These are phyloP conservation scores for Rheum nobile DNA, from an alignment of 148 eudicot species.

Conservation along the genomic window DNA sequence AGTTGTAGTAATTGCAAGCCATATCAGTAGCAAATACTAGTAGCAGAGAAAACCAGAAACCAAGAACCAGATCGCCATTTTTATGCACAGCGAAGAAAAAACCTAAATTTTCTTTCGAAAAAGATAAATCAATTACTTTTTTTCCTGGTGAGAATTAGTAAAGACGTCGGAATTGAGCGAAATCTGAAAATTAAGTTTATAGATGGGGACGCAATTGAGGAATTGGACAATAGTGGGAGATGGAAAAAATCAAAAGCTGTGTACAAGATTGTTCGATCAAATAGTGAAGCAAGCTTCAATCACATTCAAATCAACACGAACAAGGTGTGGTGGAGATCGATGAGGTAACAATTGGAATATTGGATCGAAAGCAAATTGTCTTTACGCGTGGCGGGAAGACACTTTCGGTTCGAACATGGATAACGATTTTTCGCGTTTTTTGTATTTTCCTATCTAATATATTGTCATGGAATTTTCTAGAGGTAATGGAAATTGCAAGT, in stretches of 20 bases:
- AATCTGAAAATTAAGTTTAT: not conserved
- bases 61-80: not conserved
- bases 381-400: not conserved
- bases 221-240: not conserved
- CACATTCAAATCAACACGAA: not conserved
- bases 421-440: not conserved
- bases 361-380: not conserved
- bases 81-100: not conserved
- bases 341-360: too few species aligned
- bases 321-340: not conserved
- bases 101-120: not conserved
- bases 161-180: not conserved
- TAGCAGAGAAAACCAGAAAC: not conserved
- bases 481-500: not conserved
- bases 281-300: not conserved
- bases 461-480: not conserved
- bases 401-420: not conserved
- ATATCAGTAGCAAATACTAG: not conserved
- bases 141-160: not conserved
- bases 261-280: not conserved
- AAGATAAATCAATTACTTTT: not conserved
- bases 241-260: not conserved
- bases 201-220: not conserved
- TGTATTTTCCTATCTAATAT: not conserved
- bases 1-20: slow-evolving; percentile 7